Conservation (phyloP, 2,329 filamentous ascomycete genomes). For the Penicillium sp. region DNA sequence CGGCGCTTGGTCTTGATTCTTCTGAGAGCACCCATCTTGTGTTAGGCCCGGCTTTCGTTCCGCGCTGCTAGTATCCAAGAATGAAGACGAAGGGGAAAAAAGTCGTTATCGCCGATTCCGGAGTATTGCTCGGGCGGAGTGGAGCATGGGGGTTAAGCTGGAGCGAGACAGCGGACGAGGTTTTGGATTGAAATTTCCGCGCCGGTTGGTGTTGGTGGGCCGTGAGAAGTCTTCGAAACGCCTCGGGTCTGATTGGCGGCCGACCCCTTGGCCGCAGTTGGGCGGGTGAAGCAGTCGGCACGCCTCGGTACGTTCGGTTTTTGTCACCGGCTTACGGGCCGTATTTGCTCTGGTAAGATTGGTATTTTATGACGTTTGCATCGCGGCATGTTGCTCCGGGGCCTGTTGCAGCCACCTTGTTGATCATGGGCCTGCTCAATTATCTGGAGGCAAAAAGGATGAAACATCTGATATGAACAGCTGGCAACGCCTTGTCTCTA, state of each 20-base stretch:
- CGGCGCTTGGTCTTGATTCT: slow-evolving; percentile 74
- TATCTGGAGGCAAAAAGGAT: background rate
- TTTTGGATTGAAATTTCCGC: slow-evolving; percentile 31
- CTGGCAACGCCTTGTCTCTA: too few species aligned
- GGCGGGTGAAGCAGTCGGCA: slow-evolving; percentile 36
- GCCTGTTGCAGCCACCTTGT: slow-evolving; percentile 1
- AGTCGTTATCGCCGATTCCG: slow-evolving; percentile 38
- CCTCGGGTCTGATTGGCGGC: slow-evolving; percentile 31
- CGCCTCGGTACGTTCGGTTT: slow-evolving; percentile 39
- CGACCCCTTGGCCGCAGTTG: slow-evolving; percentile 9
- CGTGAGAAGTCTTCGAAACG: slow-evolving; percentile 28
- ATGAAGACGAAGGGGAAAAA: slow-evolving; percentile 23
- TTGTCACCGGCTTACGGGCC: slow-evolving; percentile 27
- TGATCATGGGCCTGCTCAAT: background rate
- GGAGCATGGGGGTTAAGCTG: slow-evolving; percentile 29
- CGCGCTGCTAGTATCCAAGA: slow-evolving; percentile 17
- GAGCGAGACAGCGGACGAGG: slow-evolving; percentile 10
- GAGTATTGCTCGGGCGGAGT: slow-evolving; percentile 32
- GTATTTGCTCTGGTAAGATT: slow-evolving; percentile 4
- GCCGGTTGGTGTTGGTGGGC: slow-evolving; percentile 24
- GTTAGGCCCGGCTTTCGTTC: slow-evolving; percentile 20
- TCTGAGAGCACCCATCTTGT: slow-evolving; percentile 66
- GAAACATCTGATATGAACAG: background rate
- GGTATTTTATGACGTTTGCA: slow-evolving; percentile 29
- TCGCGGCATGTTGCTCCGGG: slow-evolving; percentile 10